Base-by-base conservation (phyloP, 2,329 filamentous ascomycete species). In the Paradendryphiella salina region DNA sequence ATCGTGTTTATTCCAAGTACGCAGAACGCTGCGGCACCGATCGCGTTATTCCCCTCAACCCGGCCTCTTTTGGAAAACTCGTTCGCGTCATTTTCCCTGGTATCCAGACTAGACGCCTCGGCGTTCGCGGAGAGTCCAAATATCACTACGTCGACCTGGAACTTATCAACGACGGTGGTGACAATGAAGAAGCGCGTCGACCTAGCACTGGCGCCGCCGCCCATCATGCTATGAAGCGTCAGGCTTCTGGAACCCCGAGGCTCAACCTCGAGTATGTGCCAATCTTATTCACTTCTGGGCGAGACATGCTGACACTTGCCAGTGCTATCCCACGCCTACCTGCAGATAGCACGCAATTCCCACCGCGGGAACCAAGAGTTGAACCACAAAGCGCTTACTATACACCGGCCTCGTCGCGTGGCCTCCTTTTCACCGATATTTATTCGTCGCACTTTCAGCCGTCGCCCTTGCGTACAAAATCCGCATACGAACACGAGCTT, bases 21-120 rank as follows among this genome's bases (percentile, higher is more conserved):
- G 94, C 93, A 39, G 91, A 89, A 20, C 85, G 90, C 57, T 99
- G 94, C 73, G 92, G 90, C 35, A 95, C 88, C 4, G 92, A 97
- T 70, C 85, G 92, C 67, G 95, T 97, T 32, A 95, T 94, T 0
- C 92, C 96, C 8, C 77, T 99, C 50, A 99, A 99, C 68, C 94
- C 94, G 34, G 94, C 94, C 8, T 97, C 93, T 21, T 99, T 99
- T 74, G 94, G 94, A 49, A 99, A 99, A 74, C 83, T 99, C 35
- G 94, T 99, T 28, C 86, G 94, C 26, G 93, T 99, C 32, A 88
- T 99, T 43, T 99, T 97, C 64, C 93, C 94, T 0, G 93, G 92
- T 34, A 86, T 99, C 17, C 93, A 96, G 75, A 99, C 94, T 26
- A 83, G 94, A 52, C 84, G 94, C 58, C 80, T 99, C 10, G 94